These are phyloP conservation scores for Metrosideros polymorpha DNA, from an alignment of 441 rosid genomes.

Conservation along the genomic window DNA sequence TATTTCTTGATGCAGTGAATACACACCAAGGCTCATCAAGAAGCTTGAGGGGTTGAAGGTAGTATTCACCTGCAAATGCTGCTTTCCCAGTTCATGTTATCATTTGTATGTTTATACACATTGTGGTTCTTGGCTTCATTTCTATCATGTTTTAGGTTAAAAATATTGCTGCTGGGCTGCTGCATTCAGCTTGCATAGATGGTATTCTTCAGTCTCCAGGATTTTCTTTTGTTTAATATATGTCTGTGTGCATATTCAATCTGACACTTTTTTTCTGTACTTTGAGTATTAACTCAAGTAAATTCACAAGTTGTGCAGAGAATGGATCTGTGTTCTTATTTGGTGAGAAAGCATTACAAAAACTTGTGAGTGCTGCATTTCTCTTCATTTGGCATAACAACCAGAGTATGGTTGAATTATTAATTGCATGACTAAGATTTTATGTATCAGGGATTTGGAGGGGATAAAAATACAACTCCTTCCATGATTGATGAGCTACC, in stretches of 20 bases:
- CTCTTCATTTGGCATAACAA: neutral
- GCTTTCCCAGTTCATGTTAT: constrained; percentile 4
- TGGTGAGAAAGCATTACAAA: constrained; percentile 53
- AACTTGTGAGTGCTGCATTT: constrained; percentile 32
- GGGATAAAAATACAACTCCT: constrained; percentile 40
- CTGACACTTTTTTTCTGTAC: neutral
- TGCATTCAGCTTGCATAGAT: constrained; percentile 85
- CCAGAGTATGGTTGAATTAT: neutral
- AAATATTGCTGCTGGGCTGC: constrained; percentile 79
- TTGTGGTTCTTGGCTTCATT: constrained; percentile 12
- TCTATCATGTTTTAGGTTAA: constrained; percentile 36
- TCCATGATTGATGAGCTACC: constrained; percentile 50
- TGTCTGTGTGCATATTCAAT: neutral
- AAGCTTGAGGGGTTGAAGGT: constrained; percentile 81
- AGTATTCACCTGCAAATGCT: constrained; percentile 3
- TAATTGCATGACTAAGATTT: constrained; percentile 1
- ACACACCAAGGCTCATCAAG: constrained; percentile 83
- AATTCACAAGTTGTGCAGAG: constrained; percentile 31
- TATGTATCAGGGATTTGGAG: constrained; percentile 43
- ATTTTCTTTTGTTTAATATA: neutral
- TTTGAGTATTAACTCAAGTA: neutral
- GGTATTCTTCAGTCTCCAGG: constrained; percentile 28
- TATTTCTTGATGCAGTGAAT: constrained; percentile 58
- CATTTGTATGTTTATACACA: neutral
- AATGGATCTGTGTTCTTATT: constrained; percentile 74